These are phyloP conservation scores for Leishmania tropica DNA, from an alignment of 208 protist genomes.

Conservation along the genomic window DNA sequence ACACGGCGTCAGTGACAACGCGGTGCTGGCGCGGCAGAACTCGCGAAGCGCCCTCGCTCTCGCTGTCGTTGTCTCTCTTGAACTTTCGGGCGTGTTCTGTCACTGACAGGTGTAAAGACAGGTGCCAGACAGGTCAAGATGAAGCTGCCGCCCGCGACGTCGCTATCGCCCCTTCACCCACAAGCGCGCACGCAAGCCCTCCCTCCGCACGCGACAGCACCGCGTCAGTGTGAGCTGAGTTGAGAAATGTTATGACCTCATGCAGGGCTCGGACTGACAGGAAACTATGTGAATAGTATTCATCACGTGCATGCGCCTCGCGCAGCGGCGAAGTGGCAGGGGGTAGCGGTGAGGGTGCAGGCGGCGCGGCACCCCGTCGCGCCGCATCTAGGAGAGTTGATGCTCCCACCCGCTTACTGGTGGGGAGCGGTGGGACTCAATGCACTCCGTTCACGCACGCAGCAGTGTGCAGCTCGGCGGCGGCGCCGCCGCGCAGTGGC, in stretches of 20 bases:
- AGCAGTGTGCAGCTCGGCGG: not conserved
- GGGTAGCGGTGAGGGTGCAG: not conserved
- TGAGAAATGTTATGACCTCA: slow-evolving; percentile 13
- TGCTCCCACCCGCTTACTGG: slow-evolving; percentile 22
- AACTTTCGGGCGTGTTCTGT: too few species aligned
- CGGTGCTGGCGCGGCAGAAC: too few species aligned
- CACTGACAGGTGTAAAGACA: too few species aligned
- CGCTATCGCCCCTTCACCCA: slow-evolving; percentile 12
- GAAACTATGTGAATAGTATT: slow-evolving; percentile 19
- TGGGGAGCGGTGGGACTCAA: slow-evolving; percentile 25
- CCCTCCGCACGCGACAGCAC: too few species aligned
- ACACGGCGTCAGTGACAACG: too few species aligned
- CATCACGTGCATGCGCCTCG: slow-evolving; percentile 10
- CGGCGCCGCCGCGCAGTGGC: too few species aligned
- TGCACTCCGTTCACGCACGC: slow-evolving; percentile 13
- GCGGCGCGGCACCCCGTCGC: not conserved
- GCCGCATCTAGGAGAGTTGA: slow-evolving; percentile 21
- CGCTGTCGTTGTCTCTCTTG: too few species aligned
- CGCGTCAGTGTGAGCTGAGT: slow-evolving; percentile 17
- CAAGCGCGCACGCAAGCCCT: not conserved
- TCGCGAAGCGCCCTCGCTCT: too few species aligned
- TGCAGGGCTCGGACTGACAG: slow-evolving; percentile 16
- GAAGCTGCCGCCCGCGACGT: too few species aligned
- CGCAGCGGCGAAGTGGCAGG: not conserved
- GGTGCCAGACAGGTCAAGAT: too few species aligned